Evolutionary conservation across 495 filamentous ascomycete genomes (phyloP).

Genomic region (Coniosporium apollinis): DNA sequence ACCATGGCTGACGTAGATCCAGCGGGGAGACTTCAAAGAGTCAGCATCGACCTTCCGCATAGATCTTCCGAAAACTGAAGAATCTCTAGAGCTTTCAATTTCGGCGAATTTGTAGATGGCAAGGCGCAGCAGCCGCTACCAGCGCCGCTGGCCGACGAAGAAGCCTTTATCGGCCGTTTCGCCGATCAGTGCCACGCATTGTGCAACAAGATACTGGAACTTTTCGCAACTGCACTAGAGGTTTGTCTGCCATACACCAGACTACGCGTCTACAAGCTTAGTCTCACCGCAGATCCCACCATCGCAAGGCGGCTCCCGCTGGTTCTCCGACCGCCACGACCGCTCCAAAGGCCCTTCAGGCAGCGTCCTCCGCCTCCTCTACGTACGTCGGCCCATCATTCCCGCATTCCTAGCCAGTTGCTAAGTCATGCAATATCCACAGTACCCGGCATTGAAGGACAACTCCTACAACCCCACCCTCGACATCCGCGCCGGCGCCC

Average conservation of each 20-base stretch:
- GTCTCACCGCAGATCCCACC: conserved; percentile 24
- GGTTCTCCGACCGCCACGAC: conserved; percentile 63
- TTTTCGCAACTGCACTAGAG: conserved; percentile 60
- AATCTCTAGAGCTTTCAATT: conserved; percentile 67
- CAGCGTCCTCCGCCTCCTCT: conserved; percentile 66
- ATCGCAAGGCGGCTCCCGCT: conserved; percentile 34
- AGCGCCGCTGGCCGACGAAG: conserved; percentile 37
- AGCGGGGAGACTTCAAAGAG: conserved; percentile 93
- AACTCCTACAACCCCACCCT: conserved; percentile 28
- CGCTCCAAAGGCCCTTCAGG: conserved; percentile 41
- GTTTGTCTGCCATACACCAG: too few relatives aligned
- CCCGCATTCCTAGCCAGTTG: not conserved
- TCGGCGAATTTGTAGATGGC: conserved; percentile 55
- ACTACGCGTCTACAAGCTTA: too few relatives aligned
- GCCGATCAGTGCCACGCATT: conserved; percentile 51
- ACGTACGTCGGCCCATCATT: conserved; percentile 34
- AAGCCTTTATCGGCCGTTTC: conserved; percentile 48
- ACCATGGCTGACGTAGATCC: too few relatives aligned
- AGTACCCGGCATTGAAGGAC: conserved; percentile 2
- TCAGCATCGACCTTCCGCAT: conserved; percentile 21
- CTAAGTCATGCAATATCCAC: not conserved
- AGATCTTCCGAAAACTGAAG: not conserved
- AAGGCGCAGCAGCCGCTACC: conserved; percentile 74
- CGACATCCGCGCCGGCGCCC: conserved; percentile 49
- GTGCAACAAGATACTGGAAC: conserved; percentile 50